A percentile compares a stretch with the other conserved stretches of the same genome.
phyloP scores from a whole-genome alignment of 352 stramenopile species.

The Pythium biforme region DNA sequence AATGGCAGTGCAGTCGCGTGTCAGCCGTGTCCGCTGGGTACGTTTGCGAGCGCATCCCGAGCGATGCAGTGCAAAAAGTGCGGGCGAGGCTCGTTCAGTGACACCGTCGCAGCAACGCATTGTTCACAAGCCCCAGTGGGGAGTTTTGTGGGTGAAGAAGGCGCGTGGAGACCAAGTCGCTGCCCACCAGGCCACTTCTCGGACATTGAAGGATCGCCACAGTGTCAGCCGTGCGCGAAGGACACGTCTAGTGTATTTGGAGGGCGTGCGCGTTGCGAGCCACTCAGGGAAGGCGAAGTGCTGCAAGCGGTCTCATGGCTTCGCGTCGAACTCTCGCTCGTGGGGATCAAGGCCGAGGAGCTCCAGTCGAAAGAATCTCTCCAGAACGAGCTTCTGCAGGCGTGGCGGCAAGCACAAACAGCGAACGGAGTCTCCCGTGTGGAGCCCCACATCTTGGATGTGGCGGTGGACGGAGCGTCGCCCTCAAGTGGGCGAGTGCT shows the following conservation, averaged over 20 bases:
- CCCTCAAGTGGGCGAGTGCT: not conserved
- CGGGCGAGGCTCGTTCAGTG: slow-evolving; percentile 35
- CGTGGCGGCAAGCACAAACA: slow-evolving; percentile 11
- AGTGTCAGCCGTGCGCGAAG: slow-evolving; percentile 32
- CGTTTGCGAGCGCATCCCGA: slow-evolving; percentile 24
- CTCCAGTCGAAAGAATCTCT: slow-evolving; percentile 6
- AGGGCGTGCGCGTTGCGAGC: slow-evolving; percentile 28
- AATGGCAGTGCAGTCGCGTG: slow-evolving; percentile 24
- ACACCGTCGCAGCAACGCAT: slow-evolving; percentile 15
- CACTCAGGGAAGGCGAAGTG: slow-evolving; percentile 37
- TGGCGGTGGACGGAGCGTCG: not conserved
- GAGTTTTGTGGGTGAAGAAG: slow-evolving; percentile 34
- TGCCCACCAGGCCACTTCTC: slow-evolving; percentile 35
- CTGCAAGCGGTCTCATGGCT: slow-evolving; percentile 36
- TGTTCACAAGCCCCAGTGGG: slow-evolving; percentile 36
- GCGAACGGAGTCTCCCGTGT: slow-evolving; percentile 11
- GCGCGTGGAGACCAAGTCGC: slow-evolving; percentile 25
- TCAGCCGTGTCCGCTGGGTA: slow-evolving; percentile 33
- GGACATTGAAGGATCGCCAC: slow-evolving; percentile 19
- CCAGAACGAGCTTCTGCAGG: slow-evolving; percentile 1
- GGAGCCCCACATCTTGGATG: slow-evolving; percentile 17
- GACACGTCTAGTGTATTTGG: slow-evolving; percentile 36
- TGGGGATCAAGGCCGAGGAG: not conserved
- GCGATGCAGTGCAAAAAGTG: slow-evolving; percentile 33
- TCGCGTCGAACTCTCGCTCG: slow-evolving; percentile 6